These are phyloP conservation scores for Candida ipomoeae DNA, from an alignment of 805 yeast genomes.

Conservation along the genomic window DNA sequence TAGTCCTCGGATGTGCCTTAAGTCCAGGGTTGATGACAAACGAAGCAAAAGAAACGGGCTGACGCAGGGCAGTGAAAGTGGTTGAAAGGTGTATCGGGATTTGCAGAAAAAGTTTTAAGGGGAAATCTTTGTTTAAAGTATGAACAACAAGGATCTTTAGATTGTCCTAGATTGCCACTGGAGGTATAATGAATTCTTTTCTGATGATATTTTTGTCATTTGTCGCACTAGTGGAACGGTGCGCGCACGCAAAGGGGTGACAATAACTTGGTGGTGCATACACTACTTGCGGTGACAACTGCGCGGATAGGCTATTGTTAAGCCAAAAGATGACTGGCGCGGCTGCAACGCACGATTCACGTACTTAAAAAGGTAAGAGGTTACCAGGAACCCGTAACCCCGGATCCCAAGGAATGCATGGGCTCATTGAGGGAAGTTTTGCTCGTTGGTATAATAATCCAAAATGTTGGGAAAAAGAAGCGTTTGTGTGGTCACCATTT, in stretches of 20 bases:
- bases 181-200: not conserved
- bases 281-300: not conserved
- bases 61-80: not conserved
- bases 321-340: not conserved
- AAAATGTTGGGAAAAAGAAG: conserved; percentile 15
- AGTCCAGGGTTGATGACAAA: not conserved
- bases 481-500: conserved; percentile 14
- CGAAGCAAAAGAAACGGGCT: not conserved
- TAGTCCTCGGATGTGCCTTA: not conserved
- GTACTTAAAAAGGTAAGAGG: not conserved
- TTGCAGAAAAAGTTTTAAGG: not conserved
- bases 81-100: not conserved
- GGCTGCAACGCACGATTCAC: not conserved
- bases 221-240: conserved; percentile 4
- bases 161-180: not conserved
- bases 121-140: not conserved
- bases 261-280: conserved; percentile 3
- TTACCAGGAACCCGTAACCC: not conserved
- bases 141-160: not conserved
- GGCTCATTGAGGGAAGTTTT: not conserved
- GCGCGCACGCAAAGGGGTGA: conserved; percentile 10
- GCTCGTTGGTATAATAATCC: conserved; percentile 12
- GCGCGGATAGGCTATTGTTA: not conserved
- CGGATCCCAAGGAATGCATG: not conserved
- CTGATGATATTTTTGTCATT: not conserved